Evolutionary conservation across 108 stramenopile species (phyloP).

Genomic region (Pseudonitzschia multiseries): DNA sequence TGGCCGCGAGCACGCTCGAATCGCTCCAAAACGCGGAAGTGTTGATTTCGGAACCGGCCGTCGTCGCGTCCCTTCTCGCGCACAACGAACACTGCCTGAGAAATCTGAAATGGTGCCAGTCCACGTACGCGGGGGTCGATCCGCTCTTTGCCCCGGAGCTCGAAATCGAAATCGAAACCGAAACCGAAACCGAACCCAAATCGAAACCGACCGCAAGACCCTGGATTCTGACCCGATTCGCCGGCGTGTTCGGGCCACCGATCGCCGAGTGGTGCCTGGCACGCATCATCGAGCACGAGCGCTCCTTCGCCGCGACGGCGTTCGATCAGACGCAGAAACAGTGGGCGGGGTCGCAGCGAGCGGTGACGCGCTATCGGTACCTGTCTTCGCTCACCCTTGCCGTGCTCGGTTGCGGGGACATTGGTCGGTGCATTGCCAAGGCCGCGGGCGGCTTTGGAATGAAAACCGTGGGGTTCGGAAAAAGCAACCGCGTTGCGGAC

Average conservation of each 20-base stretch:
- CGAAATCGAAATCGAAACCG: no score
- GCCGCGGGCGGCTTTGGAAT: slow-evolving; percentile 46
- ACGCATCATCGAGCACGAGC: slow-evolving; percentile 55
- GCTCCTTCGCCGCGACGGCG: slow-evolving; percentile 35
- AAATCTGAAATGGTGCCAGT: slow-evolving; percentile 50
- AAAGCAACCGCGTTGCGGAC: neutral
- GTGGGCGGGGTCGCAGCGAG: slow-evolving; percentile 42
- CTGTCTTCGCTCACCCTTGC: slow-evolving; percentile 43
- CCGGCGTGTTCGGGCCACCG: slow-evolving; percentile 52
- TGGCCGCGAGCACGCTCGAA: slow-evolving; percentile 15
- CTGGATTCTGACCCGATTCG: slow-evolving; percentile 44
- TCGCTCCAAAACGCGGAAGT: slow-evolving; percentile 40
- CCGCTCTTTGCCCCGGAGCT: slow-evolving; percentile 33
- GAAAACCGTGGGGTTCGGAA: slow-evolving; percentile 43
- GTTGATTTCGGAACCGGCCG: slow-evolving; percentile 49
- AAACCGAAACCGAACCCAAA: no score
- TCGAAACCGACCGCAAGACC: neutral
- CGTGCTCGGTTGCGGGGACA: slow-evolving; percentile 56
- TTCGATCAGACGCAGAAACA: slow-evolving; percentile 35
- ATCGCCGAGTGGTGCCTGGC: slow-evolving; percentile 62
- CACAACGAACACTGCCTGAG: slow-evolving; percentile 1
- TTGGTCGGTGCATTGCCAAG: slow-evolving; percentile 46
- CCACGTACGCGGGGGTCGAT: slow-evolving; percentile 57
- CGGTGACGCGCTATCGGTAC: slow-evolving; percentile 43
- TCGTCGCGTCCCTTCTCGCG: slow-evolving; percentile 36